Conservation (phyloP, 2,329 filamentous ascomycete species). For the Apiospora kogelbergensis region DNA sequence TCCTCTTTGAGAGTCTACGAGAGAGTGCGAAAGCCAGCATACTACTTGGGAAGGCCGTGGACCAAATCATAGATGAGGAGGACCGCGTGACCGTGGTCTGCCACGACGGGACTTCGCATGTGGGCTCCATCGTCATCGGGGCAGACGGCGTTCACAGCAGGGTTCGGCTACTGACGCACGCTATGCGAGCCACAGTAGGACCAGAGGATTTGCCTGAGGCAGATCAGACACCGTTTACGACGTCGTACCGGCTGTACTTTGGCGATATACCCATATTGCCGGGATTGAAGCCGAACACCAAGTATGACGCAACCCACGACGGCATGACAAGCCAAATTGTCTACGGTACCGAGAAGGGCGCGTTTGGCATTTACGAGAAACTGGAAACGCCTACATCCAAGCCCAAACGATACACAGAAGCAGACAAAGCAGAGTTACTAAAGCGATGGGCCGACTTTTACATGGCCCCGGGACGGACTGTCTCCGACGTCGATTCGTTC, state of each 20-base stretch:
- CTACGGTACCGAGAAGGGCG: background rate
- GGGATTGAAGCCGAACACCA: background rate
- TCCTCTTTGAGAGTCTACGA: conserved; percentile 22
- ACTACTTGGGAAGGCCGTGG: conserved; percentile 11
- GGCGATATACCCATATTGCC: background rate
- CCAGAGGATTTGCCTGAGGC: conserved; percentile 12
- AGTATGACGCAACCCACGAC: background rate
- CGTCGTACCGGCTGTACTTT: background rate
- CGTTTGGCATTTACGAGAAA: background rate
- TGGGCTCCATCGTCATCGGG: conserved; percentile 40
- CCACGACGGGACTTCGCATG: conserved; percentile 33
- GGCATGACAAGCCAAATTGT: background rate
- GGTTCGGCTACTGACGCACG: conserved; percentile 1
- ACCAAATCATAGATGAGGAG: conserved; percentile 1
- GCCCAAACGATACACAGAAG: conserved; percentile 28
- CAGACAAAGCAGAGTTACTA: background rate
- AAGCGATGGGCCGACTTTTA: background rate
- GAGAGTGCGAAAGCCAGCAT: conserved; percentile 9
- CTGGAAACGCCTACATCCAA: conserved; percentile 20
- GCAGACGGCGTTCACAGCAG: conserved; percentile 37
- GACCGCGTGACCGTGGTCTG: conserved; percentile 17
- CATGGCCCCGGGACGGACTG: background rate
- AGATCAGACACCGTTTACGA: background rate
- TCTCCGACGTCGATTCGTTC: background rate
- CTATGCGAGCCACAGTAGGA: conserved; percentile 15